Evolutionary conservation across 1,139 yeast species (phyloP), one percentile per base, ranked within the genome.

Genomic region (Yamadazyma diospyri): DNA sequence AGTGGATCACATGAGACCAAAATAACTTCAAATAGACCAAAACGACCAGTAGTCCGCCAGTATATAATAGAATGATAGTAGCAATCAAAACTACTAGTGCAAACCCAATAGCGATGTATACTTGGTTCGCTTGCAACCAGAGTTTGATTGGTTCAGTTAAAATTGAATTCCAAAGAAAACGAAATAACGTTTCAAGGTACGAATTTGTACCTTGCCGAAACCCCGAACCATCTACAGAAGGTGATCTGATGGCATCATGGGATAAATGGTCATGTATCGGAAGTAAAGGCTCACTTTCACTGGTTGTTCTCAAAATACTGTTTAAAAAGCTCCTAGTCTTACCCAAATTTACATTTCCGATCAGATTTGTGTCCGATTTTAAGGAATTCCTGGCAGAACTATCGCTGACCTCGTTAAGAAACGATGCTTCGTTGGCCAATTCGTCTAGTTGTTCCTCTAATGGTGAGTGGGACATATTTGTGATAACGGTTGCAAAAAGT

Each of bases 391-490:
- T 9, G 9, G 20, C 6, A 9, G 8, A 9, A 9, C 9, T 18
- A 18, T 8, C 38, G 9, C 43, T 39, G 28, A 38, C 35, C 11
- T 43, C 41, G 23, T 45, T 36, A 2, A 43, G 29, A 22, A n/a
- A 37, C 1, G 48, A 41, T 4, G 47, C 46, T 32, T 43, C 47
- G 23, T 36, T 32, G 13, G 46, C 45, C 24, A 45, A 30, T 6
- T 23, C 36, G 17, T 43, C 48, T n/a, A 45, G 34, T 16, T 40
- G 36, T 11, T 19, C 27, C 16, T 34, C 34, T 20, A 34, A 34
- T 13, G 37, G 37, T n/a, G 36, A 33, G 6, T n/a, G 24, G 5
- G 22, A n/a, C 26, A 25, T 32, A 6, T 11, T 23, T 23, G 25
- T 23, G 25, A 5, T 12, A 23, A 23, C 13, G 25, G 25, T 23